Conservation (phyloP, 2,329 filamentous ascomycete genomes). For the Monosporascus sp. region DNA sequence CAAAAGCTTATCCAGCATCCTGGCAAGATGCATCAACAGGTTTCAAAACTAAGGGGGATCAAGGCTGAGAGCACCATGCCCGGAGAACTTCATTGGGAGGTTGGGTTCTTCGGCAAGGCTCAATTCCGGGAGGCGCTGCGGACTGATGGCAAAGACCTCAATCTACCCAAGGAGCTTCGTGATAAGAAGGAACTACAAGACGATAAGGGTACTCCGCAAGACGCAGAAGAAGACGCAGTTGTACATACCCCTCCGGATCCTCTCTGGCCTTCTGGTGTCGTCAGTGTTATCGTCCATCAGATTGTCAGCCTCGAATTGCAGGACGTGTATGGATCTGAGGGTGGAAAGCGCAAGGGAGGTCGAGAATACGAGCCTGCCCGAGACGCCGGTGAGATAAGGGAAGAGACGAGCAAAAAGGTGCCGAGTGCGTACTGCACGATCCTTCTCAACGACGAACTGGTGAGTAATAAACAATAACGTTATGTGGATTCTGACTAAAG, state of each 20-base stretch:
- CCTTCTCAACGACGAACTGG: slow-evolving; percentile 77
- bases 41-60: slow-evolving; percentile 77
- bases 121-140: slow-evolving; percentile 78
- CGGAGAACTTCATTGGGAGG: slow-evolving; percentile 90
- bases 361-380: slow-evolving; percentile 83
- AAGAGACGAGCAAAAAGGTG: slow-evolving; percentile 73
- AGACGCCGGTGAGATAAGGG: slow-evolving; percentile 75
- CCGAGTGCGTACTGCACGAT: slow-evolving; percentile 95
- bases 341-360: slow-evolving; percentile 71
- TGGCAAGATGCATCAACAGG: slow-evolving; percentile 85
- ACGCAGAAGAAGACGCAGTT: slow-evolving; percentile 73
- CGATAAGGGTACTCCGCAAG: slow-evolving; percentile 75
- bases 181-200: slow-evolving; percentile 77
- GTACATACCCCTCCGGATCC: slow-evolving; percentile 89
- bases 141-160: slow-evolving; percentile 80
- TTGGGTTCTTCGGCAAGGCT: slow-evolving; percentile 90
- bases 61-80: slow-evolving; percentile 85
- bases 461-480: slow-evolving; percentile 31
- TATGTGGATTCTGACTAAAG: slow-evolving; percentile 9
- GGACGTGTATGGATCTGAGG: slow-evolving; percentile 76
- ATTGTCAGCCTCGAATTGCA: slow-evolving; percentile 93
- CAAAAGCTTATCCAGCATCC: slow-evolving; percentile 94
- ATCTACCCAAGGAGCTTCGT: slow-evolving; percentile 66
- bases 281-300: slow-evolving; percentile 84
- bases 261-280: slow-evolving; percentile 89